Percentiles rank a stretch among this genome's conserved stretches.
phyloP scores from a whole-genome alignment of 768 basidiomycete genomes.

The Dendrothele bispora region DNA sequence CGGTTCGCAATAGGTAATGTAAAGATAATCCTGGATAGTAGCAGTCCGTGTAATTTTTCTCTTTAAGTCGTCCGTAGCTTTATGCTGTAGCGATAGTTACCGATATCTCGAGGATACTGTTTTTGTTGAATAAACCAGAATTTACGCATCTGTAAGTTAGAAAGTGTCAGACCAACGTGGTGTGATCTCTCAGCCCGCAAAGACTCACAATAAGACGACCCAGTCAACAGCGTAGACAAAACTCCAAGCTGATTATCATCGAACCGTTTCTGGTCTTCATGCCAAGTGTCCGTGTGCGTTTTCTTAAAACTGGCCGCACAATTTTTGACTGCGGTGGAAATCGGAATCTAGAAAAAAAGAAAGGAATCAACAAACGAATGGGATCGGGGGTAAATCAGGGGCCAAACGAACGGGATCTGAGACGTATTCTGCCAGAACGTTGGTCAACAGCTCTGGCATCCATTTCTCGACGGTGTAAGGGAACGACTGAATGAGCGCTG shows the following conservation, averaged over 20 bases:
- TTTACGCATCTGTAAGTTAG: constrained; percentile 11
- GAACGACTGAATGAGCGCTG: constrained; percentile 90
- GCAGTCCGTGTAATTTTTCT: too few species aligned
- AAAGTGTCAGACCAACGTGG: background rate
- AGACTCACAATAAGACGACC: constrained; percentile 77
- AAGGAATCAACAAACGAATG: constrained; percentile 6
- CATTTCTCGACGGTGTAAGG: constrained; percentile 95
- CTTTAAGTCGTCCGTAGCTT: too few species aligned
- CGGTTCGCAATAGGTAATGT: too few species aligned
- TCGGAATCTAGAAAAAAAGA: constrained; percentile 57
- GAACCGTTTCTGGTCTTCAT: constrained; percentile 85
- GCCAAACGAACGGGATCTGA: constrained; percentile 92
- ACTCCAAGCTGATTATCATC: constrained; percentile 81
- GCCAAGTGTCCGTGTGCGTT: constrained; percentile 89
- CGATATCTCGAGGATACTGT: too few species aligned
- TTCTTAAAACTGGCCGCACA: constrained; percentile 80
- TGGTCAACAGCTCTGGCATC: constrained; percentile 84
- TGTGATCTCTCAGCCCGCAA: too few species aligned
- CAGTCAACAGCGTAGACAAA: constrained; percentile 80
- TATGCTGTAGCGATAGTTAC: too few species aligned
- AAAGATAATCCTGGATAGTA: too few species aligned
- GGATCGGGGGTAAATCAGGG: constrained; percentile 27
- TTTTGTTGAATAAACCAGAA: constrained; percentile 6
- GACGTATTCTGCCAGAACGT: constrained; percentile 76
- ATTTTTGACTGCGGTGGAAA: constrained; percentile 79